These are phyloP conservation scores for Cyclotella cryptica DNA, from an alignment of 108 stramenopile genomes.

Conservation along the genomic window DNA sequence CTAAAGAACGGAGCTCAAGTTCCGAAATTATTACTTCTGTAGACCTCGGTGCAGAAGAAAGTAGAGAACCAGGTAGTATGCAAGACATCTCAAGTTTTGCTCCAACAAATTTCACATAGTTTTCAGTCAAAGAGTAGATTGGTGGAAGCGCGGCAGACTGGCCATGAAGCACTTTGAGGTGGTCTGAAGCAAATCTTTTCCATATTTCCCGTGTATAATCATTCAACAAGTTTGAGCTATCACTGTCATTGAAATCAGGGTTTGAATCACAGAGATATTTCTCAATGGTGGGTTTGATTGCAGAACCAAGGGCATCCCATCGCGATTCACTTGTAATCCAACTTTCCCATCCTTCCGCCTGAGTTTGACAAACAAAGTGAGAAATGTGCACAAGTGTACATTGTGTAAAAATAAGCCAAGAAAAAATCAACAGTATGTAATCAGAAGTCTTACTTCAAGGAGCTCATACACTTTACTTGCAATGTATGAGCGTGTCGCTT, in stretches of 20 bases:
- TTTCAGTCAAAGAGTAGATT: slow-evolving; percentile 12
- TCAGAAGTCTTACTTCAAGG: slow-evolving; percentile 3
- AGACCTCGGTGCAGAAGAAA: neutral
- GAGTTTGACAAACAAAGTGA: neutral
- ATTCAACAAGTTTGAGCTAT: neutral
- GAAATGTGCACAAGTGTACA: neutral
- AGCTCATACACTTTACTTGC: slow-evolving; percentile 19
- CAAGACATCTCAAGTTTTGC: slow-evolving; percentile 3
- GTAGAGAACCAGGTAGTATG: neutral
- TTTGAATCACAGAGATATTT: slow-evolving; percentile 2
- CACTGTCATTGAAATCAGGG: neutral
- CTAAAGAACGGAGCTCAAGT: slow-evolving; percentile 5
- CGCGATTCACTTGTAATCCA: slow-evolving; percentile 20
- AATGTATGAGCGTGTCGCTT: slow-evolving; percentile 19
- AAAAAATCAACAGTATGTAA: neutral
- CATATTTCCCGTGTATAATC: slow-evolving; percentile 5
- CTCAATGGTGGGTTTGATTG: slow-evolving; percentile 6
- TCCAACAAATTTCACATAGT: slow-evolving; percentile 13
- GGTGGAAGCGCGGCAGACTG: slow-evolving; percentile 10
- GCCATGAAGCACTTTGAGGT: neutral
- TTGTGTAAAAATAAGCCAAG: neutral
- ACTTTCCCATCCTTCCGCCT: slow-evolving; percentile 19
- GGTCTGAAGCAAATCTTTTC: slow-evolving; percentile 1
- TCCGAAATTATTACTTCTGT: neutral
- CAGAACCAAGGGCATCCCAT: slow-evolving; percentile 13